Conservation (phyloP, 1,284 basidiomycete species). For the Ceratobasidium papillatum region DNA sequence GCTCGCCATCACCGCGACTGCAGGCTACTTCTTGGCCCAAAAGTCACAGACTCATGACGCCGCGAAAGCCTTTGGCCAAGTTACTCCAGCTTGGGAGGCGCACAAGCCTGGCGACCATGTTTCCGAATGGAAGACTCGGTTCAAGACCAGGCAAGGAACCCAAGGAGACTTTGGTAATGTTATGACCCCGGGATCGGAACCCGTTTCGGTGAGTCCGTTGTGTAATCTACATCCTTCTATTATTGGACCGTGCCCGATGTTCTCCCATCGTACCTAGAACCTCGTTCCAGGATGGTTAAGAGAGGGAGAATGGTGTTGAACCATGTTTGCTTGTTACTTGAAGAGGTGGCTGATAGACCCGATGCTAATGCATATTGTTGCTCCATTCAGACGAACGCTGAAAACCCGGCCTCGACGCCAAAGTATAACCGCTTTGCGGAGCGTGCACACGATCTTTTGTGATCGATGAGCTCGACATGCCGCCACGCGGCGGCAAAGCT, state of each 20-base stretch:
- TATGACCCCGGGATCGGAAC: conserved; percentile 8
- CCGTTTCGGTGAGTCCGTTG: conserved; percentile 16
- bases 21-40: conserved; percentile 34
- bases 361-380: conserved; percentile 12
- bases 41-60: conserved; percentile 33
- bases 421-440: conserved; percentile 11
- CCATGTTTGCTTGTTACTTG: neutral
- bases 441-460: conserved; percentile 32
- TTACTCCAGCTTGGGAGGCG: conserved; percentile 37
- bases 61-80: conserved; percentile 29
- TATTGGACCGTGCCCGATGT: conserved; percentile 11
- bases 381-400: neutral
- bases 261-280: conserved; percentile 13
- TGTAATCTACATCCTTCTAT: neutral
- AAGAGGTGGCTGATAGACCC: neutral
- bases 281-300: conserved; percentile 29
- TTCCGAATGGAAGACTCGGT: conserved; percentile 37
- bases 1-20: conserved; percentile 24
- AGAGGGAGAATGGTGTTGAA: conserved; percentile 31
- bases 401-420: neutral
- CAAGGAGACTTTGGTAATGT: conserved; percentile 29
- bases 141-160: conserved; percentile 33
- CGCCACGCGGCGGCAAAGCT: neutral
- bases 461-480: conserved; percentile 1
- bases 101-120: conserved; percentile 38